Percentiles rank a stretch among this genome's conserved stretches.
These are phyloP conservation scores for Porphyrellus cyaneotinctus DNA, from an alignment of 768 basidiomycete genomes.

Conservation along the genomic window DNA sequence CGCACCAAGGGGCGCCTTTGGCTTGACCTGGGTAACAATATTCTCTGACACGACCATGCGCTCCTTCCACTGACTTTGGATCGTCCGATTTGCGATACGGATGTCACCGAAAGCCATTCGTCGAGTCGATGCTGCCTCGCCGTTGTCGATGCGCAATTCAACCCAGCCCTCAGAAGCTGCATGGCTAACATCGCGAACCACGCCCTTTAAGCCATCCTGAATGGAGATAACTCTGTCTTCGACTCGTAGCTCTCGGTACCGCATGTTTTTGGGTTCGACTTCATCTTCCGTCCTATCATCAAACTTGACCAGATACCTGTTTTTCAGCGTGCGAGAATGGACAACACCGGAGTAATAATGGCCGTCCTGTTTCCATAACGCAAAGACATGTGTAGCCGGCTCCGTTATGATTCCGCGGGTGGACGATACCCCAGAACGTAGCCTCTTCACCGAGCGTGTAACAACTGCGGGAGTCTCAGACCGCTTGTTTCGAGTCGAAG, in stretches of 20 bases:
- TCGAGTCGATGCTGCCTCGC: constrained; percentile 19
- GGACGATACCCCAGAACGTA: constrained; percentile 37
- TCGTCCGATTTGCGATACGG: constrained; percentile 48
- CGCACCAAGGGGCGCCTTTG: constrained; percentile 33
- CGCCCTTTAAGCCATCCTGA: constrained; percentile 27
- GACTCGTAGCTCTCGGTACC: constrained; percentile 43
- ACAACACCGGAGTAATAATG: constrained; percentile 62
- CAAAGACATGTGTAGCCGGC: constrained; percentile 59
- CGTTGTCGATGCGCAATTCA: constrained; percentile 40
- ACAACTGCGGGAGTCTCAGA: constrained; percentile 27
- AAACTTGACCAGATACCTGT: constrained; percentile 52
- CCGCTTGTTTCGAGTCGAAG: constrained; percentile 25
- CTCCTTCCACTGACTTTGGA: constrained; percentile 50
- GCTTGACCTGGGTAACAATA: constrained; percentile 42
- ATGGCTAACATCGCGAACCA: constrained; percentile 31
- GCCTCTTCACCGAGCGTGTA: constrained; percentile 36
- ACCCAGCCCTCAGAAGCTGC: constrained; percentile 30
- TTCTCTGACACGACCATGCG: constrained; percentile 41
- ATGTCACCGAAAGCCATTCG: constrained; percentile 38
- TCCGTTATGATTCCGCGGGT: constrained; percentile 11
- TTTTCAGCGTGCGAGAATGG: constrained; percentile 30
- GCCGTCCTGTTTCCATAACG: constrained; percentile 57
- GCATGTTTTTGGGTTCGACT: constrained; percentile 51
- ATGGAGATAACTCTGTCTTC: constrained; percentile 55
- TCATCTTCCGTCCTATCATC: constrained; percentile 54